A percentile compares a stretch with the other conserved stretches of the same genome.
These are phyloP conservation scores for Zymoseptoria ardabiliae DNA, from an alignment of 2,329 filamentous ascomycete genomes.

Conservation along the genomic window DNA sequence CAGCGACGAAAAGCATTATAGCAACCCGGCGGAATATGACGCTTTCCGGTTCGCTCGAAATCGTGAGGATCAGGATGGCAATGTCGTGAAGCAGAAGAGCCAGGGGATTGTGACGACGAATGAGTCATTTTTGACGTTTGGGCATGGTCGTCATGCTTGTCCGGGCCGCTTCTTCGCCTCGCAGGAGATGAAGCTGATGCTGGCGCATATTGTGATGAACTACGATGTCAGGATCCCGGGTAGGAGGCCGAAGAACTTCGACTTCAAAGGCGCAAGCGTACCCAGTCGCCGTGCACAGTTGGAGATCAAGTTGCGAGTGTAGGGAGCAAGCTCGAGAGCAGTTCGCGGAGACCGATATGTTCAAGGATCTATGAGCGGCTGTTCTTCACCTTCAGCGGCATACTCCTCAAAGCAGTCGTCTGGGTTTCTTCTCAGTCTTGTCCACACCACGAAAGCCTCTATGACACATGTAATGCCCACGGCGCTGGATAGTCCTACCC, in stretches of 20 bases:
- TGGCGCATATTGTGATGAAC: constrained; percentile 36
- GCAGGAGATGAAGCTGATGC: constrained; percentile 41
- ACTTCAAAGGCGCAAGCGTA: constrained; percentile 9
- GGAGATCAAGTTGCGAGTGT: too few species aligned
- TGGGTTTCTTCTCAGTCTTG: constrained; percentile 1
- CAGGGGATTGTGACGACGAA: constrained; percentile 16
- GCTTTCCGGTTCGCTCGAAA: constrained; percentile 22
- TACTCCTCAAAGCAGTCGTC: not conserved
- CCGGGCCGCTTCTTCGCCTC: constrained; percentile 40
- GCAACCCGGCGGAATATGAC: constrained; percentile 17
- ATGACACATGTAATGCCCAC: constrained; percentile 29
- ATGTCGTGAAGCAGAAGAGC: constrained; percentile 7
- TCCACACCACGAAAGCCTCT: constrained; percentile 19
- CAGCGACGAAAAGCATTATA: constrained; percentile 22
- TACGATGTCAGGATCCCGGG: constrained; percentile 30
- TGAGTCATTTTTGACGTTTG: constrained; percentile 12
- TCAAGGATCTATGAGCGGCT: constrained; percentile 2
- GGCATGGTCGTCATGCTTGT: constrained; percentile 20
- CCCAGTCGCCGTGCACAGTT: constrained; percentile 9
- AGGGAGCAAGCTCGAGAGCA: constrained; percentile 4
- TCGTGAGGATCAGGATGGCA: constrained; percentile 3
- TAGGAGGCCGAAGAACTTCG: constrained; percentile 10
- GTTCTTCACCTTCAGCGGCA: not conserved
- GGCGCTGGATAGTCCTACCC: constrained; percentile 29
- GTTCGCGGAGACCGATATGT: too few species aligned